Evolutionary conservation across 2,329 filamentous ascomycete species (phyloP), one percentile per base, ranked within the genome.

Genomic region (Botrytis sinoallii): DNA sequence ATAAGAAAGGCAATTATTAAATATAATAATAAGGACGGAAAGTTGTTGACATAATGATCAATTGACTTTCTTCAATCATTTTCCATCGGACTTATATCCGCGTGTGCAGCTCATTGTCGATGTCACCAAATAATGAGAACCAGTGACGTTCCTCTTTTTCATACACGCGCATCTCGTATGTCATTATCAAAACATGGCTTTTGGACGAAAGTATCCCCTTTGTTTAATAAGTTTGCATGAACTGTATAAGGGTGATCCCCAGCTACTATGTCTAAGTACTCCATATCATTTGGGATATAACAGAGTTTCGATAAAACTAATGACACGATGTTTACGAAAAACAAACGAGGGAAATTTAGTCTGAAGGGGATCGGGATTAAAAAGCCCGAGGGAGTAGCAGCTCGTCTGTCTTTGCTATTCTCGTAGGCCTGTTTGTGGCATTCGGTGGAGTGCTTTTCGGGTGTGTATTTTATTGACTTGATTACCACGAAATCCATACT

Each of bases 371-470:
- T 72, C 6, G 70, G 70, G 1, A 72, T 86, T 70, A 82, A 81
- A 76, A 87, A 86, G 81, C 87, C 88, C 22, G 78, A 83, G 18
- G 82, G 83, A 38, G 86, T 86, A 77, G 84, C 86, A 46, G 90
- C 78, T 87, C 86, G 77, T 82, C 88, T 79, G 90, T 88, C 88
- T 87, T 88, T 22, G 88, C 88, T 76, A 89, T 90, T 75, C 79
- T 83, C 74, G 86, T 91, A 74, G 89, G 88, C 76, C 77, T 88
- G 75, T 91, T 91, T 75, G 88, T 89, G 18, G 88, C 88, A 73
- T 90, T 89, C 78, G 88, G 88, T 71, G 88, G 88, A 81, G 83
- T 90, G 65, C 83, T 90, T 25, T 90, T 88, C 77, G 88, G 88
- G 82, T 87, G 79, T 42, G 82, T 79, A 57, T 44, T 22, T 32